Base-by-base conservation (phyloP, 1,139 yeast genomes). In the Fermentozyma sake region DNA sequence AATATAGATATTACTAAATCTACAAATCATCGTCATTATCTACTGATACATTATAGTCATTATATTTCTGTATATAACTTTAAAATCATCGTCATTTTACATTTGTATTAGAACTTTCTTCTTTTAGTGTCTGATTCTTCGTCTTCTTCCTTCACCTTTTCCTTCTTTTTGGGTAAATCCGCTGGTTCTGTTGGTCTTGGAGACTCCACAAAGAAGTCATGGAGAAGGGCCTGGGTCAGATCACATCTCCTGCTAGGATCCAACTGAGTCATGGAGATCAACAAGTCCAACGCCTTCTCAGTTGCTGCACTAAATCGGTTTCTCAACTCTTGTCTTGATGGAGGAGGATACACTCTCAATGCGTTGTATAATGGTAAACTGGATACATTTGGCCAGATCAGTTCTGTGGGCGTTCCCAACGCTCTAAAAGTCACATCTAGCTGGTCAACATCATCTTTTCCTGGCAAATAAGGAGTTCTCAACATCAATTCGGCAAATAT, bases 401-500 rank as follows among this genome's bases (percentile, higher is more conserved):
- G 79, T 42, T 89, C 96, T 0, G 95, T 84, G 3, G 99, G 98
- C 0, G 98, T 87, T 0, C 99, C 99, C 38, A 89, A 61, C 0
- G 98, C 98, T 44, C 87, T 74, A 50, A 91, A 89, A 0, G 97
- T 91, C 8, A 87, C 83, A 32, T 82, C 94, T 22, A 89, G 61
- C 52, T 91, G 99, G 46, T 89, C 95, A 1, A 77, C 58, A 52
- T 91, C 98, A 41, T 85, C 91, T 40, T 75, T 76, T 1, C 97
- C 98, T 0, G 99, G 95, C 27, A 93, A 60, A 50, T 91, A 91
- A 1, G 99, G 98, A 2, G 86, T 85, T 48, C 99, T 68, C 41
- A 91, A 64, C 96, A 91, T 87, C 42, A 91, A 62, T 48, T 91
- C 98, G 1, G 97, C 97, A 61, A 87, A 89, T n/a, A 91, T 89